Base-by-base conservation (phyloP, 306 rosid genomes). In the Cyamopsis tetragonoloba region DNA sequence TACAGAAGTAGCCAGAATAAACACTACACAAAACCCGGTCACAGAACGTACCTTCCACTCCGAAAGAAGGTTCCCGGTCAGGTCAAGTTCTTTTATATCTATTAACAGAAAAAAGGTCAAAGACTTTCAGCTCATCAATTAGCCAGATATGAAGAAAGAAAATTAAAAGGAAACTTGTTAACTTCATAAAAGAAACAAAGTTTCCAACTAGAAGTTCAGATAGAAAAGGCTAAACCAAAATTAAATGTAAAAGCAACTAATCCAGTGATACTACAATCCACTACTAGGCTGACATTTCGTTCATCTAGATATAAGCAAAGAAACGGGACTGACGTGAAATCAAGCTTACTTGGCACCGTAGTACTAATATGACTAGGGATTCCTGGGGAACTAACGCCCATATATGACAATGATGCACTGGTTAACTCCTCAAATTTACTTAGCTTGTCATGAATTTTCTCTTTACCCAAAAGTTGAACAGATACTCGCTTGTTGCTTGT, bases 401-500 rank as follows among this genome's bases (percentile, higher is more conserved):
- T 64, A 38, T 68, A 83, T 44, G 98, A 73, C 31, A 86, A 41
- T 7, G 98, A 89, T 13, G 78, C 89, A 51, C 68, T 73, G 7
- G 91, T 81, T 69, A 93, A 74, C 83, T 89, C 97, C 80, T 89
- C 97, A n/a, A 93, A 80, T 39, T 83, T 83, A 77, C 97, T 88
- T 30, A 93, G 87, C 71, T 84, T 89, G 72, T 88, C 91, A 32
- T 89, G 79, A 80, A 93, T 78, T 72, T 88, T 78, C 62, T 90
- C 95, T 85, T 88, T 83, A 67, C 98, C 98, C 79, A 93, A 65
- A 34, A 93, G 86, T 49, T 89, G 82, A 75, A 93, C 59, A 4
- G 84, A 83, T 19, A 93, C 98, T 14, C 91, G 88, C 58, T 77
- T 83, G 80, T 83, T 88, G 81, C 91, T 89, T 23, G 90, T 66